These are phyloP conservation scores for Globisporangium cederbergense DNA, from an alignment of 352 stramenopile species.

Conservation along the genomic window DNA sequence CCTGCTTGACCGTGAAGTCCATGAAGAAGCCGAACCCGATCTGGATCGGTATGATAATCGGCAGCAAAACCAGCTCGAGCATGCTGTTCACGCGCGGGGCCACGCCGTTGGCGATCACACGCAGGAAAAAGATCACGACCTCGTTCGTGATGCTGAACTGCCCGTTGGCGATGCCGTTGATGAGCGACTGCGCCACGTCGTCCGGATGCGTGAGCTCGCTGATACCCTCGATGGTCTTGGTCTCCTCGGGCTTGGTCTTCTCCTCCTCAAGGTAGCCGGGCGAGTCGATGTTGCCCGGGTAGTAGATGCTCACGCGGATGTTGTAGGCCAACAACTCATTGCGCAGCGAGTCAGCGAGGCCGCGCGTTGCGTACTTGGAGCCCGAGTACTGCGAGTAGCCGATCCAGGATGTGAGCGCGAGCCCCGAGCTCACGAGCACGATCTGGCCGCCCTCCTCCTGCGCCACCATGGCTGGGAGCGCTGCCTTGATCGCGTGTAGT, in stretches of 20 bases:
- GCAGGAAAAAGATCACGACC: slow-evolving; percentile 66
- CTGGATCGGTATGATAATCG: slow-evolving; percentile 60
- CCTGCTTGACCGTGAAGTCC: slow-evolving; percentile 68
- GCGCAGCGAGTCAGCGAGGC: slow-evolving; percentile 69
- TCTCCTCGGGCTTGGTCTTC: slow-evolving; percentile 67
- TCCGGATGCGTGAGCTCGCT: slow-evolving; percentile 48
- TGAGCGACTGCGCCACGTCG: slow-evolving; percentile 59
- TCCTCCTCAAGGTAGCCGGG: slow-evolving; percentile 75
- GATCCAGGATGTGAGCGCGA: slow-evolving; percentile 75
- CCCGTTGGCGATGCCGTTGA: slow-evolving; percentile 60
- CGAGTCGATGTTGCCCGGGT: slow-evolving; percentile 83
- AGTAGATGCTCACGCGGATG: slow-evolving; percentile 74
- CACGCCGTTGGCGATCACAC: slow-evolving; percentile 70
- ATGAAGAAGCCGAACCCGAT: slow-evolving; percentile 78
- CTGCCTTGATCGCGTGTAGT: slow-evolving; percentile 74
- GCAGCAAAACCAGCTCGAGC: slow-evolving; percentile 67
- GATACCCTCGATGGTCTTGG: slow-evolving; percentile 68
- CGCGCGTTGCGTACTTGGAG: slow-evolving; percentile 82
- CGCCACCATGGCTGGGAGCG: slow-evolving; percentile 73
- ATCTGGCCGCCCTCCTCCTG: slow-evolving; percentile 56
- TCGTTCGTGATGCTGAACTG: slow-evolving; percentile 85
- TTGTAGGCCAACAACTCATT: slow-evolving; percentile 76
- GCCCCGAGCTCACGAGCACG: slow-evolving; percentile 68
- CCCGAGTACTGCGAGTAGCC: slow-evolving; percentile 78
- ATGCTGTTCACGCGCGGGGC: slow-evolving; percentile 66